phyloP scores from a whole-genome alignment of 2,329 filamentous ascomycete genomes.

The Cladophialophora carrionii region DNA sequence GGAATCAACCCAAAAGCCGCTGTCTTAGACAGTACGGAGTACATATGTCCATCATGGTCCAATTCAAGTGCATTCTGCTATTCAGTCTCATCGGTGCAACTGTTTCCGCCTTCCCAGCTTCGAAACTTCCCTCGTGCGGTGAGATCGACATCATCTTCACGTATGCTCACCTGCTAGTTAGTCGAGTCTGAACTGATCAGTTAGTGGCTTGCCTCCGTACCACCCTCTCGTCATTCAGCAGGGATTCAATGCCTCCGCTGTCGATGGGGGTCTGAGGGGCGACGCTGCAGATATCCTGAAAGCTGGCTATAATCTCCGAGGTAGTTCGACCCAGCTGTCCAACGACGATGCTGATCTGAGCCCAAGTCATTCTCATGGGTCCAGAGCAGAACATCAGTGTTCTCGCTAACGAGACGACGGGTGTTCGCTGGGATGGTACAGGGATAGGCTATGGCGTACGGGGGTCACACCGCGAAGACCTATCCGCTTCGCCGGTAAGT shows the following conservation, averaged over 20 bases:
- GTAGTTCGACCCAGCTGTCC: slow-evolving; percentile 2
- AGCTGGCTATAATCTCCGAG: slow-evolving; percentile 28
- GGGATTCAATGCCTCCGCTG: slow-evolving; percentile 19
- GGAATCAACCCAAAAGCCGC: background rate
- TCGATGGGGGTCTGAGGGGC: slow-evolving; percentile 14
- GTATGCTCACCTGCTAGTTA: background rate
- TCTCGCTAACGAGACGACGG: slow-evolving; percentile 13
- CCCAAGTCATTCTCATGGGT: slow-evolving; percentile 19
- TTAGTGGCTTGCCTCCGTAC: slow-evolving; percentile 24
- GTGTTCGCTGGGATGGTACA: slow-evolving; percentile 22
- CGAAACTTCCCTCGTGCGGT: slow-evolving; percentile 17
- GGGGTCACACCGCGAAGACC: slow-evolving; percentile 15
- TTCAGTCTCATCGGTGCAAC: slow-evolving; percentile 6
- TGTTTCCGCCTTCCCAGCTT: slow-evolving; percentile 4
- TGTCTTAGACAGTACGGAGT: background rate
- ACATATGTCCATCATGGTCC: slow-evolving; percentile 11
- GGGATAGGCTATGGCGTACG: slow-evolving; percentile 26
- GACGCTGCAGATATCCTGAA: slow-evolving; percentile 17
- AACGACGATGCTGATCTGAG: background rate
- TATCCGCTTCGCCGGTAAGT: slow-evolving; percentile 21
- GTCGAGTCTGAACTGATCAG: background rate
- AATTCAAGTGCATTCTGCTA: slow-evolving; percentile 12
- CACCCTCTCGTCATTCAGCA: slow-evolving; percentile 26
- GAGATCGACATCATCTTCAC: slow-evolving; percentile 26
- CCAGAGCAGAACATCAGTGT: slow-evolving; percentile 20